Evolutionary conservation across 1,284 basidiomycete species (phyloP).

Genomic region (Pterula multifida): DNA sequence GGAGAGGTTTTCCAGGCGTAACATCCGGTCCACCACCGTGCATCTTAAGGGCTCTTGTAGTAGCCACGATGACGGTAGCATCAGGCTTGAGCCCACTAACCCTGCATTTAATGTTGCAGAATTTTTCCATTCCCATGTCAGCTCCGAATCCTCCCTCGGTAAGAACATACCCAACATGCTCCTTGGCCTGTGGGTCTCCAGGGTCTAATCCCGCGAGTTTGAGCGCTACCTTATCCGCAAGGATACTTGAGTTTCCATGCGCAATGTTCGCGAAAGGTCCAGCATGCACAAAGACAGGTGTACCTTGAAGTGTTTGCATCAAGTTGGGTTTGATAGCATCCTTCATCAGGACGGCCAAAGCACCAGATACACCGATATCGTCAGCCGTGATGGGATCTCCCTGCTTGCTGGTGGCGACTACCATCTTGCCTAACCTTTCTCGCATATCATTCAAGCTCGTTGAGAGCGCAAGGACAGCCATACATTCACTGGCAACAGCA

Average conservation of each 20-base stretch:
- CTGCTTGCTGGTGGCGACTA: conserved; percentile 88
- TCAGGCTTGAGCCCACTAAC: conserved; percentile 89
- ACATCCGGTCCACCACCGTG: conserved; percentile 98
- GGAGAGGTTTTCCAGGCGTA: conserved; percentile 89
- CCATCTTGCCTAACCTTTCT: conserved; percentile 85
- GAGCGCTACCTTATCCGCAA: conserved; percentile 91
- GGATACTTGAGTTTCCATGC: conserved; percentile 97
- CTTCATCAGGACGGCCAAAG: conserved; percentile 95
- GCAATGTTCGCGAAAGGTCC: conserved; percentile 99
- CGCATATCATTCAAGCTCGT: conserved; percentile 90
- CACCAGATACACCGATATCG: conserved; percentile 92
- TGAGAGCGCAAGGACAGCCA: conserved; percentile 93
- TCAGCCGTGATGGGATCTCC: conserved; percentile 94
- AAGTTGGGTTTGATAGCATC: conserved; percentile 98
- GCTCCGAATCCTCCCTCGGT: conserved; percentile 99
- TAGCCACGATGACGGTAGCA: conserved; percentile 93
- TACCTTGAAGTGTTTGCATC: conserved; percentile 98
- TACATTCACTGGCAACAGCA: conserved; percentile 93
- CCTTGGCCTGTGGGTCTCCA: conserved; percentile 55
- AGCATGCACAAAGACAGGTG: conserved; percentile 97
- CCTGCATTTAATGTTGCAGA: conserved; percentile 99
- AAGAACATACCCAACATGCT: conserved; percentile 87
- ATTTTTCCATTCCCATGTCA: conserved; percentile 99
- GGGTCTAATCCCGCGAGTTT: conserved; percentile 96
- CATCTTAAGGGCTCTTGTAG: conserved; percentile 97